Evolutionary conservation across 495 filamentous ascomycete genomes (phyloP), one percentile per base, ranked within the genome.

Genomic region (Tuber calosporum): DNA sequence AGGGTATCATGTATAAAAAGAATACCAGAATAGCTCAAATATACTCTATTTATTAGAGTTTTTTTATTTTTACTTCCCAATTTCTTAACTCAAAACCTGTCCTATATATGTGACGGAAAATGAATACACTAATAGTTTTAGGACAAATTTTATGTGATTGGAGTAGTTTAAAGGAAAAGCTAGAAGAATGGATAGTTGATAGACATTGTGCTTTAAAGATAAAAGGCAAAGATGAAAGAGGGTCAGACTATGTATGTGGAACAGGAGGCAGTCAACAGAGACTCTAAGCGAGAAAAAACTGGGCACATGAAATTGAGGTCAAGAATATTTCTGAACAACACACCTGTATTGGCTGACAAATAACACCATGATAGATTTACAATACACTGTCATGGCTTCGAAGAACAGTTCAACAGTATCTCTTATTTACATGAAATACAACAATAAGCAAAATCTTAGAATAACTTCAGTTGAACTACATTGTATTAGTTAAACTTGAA

Each of bases 371-470:
- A n/a, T 17, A 66, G 20, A 39, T 66, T 20, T 6, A 30, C 20
- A 75, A 71, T 68, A 75, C 69, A 38, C 69, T 72, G 34, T 13
- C 62, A 2, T 75, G 69, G 69, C 42, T 75, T 41, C 58, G 7
- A 1, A 43, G 40, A 40, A 68, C 19, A 13, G 36, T 68, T 6
- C 69, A 20, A 4, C 15, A n/a, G n/a, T n/a, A 75, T 15, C 37
- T 72, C 22, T 68, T 75, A 41, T 40, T 75, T 34, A 72, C 69
- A 62, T 38, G 41, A 15, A 37, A 72, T 67, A 75, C 73, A n/a
- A 41, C 26, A 41, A 38, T 45, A 40, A 9, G 67, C 4, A 66
- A 72, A 30, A 72, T 72, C 41, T 17, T 72, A 0, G 69, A 75
- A 4, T 58, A n/a, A 43, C 41, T 69, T 22, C 42, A 13, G 6